phyloP scores from a whole-genome alignment of 371 early-diverging fungal species.

The Mortierella sp. region DNA sequence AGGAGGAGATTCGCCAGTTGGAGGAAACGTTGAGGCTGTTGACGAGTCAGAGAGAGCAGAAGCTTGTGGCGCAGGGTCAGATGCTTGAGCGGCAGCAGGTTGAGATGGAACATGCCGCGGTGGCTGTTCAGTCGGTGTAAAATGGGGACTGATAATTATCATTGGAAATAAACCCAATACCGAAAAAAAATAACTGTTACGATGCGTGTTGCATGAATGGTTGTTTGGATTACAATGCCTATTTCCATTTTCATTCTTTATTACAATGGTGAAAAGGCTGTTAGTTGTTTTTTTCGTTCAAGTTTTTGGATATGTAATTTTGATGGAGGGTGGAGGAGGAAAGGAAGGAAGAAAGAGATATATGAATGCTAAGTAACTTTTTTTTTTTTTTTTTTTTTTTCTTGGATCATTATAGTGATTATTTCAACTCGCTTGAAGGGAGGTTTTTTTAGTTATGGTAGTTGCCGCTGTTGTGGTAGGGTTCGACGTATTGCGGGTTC shows the following conservation, averaged over 20 bases:
- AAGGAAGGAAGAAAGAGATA: neutral
- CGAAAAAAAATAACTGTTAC: too few species aligned
- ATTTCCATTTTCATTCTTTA: too few species aligned
- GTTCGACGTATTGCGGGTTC: slow-evolving; percentile 32
- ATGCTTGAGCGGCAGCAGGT: too few species aligned
- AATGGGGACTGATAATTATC: too few species aligned
- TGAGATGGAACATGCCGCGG: neutral
- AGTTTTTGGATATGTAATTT: too few species aligned
- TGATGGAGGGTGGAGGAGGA: neutral
- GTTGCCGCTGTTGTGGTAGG: neutral
- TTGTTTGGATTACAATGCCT: too few species aligned
- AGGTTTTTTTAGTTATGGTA: slow-evolving; percentile 23
- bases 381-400: neutral
- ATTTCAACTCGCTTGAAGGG: too few species aligned
- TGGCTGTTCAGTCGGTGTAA: too few species aligned
- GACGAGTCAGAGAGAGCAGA: slow-evolving; percentile 4
- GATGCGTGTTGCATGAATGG: too few species aligned
- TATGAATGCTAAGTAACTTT: neutral
- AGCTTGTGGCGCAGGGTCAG: neutral
- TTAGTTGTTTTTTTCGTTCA: neutral
- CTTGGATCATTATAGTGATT: too few species aligned
- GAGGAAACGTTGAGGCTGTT: slow-evolving; percentile 22
- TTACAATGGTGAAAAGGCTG: too few species aligned
- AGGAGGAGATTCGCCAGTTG: slow-evolving; percentile 31
- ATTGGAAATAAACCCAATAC: too few species aligned